Percentiles rank a stretch among this genome's conserved stretches.
Evolutionary conservation across 2,329 filamentous ascomycete genomes (phyloP).

Genomic region (Botrytis galanthina): DNA sequence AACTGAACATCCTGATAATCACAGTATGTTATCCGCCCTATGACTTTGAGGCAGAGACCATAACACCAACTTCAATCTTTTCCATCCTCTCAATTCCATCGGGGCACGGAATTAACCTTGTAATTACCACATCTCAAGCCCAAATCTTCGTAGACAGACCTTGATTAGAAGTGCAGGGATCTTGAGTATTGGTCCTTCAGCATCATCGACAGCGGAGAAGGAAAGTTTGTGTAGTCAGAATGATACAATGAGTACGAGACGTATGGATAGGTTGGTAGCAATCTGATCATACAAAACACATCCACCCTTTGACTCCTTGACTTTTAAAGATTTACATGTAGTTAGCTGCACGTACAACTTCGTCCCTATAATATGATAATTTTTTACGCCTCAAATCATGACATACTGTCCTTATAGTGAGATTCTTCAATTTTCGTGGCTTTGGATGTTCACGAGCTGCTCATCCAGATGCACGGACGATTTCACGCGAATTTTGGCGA

Average conservation of each 20-base stretch:
- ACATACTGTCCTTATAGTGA: not conserved
- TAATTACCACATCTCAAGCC: too few species aligned
- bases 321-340: constrained; percentile 20
- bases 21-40: not conserved
- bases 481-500: not conserved
- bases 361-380: fast-evolving
- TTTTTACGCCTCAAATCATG: fast-evolving
- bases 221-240: constrained; percentile 26
- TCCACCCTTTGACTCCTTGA: not conserved
- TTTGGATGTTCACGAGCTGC: not conserved
- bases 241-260: not conserved
- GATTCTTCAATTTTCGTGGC: not conserved
- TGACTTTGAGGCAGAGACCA: not conserved
- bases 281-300: not conserved
- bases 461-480: not conserved
- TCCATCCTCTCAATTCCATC: not conserved
- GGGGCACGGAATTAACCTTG: not conserved
- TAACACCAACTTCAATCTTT: not conserved
- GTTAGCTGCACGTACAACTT: not conserved
- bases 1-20: not conserved
- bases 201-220: constrained; percentile 26
- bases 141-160: too few species aligned
- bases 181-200: too few species aligned
- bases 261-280: too few species aligned
- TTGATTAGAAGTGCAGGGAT: too few species aligned